phyloP scores from a whole-genome alignment of 805 yeast genomes.

The Millerozyma acaciae region DNA sequence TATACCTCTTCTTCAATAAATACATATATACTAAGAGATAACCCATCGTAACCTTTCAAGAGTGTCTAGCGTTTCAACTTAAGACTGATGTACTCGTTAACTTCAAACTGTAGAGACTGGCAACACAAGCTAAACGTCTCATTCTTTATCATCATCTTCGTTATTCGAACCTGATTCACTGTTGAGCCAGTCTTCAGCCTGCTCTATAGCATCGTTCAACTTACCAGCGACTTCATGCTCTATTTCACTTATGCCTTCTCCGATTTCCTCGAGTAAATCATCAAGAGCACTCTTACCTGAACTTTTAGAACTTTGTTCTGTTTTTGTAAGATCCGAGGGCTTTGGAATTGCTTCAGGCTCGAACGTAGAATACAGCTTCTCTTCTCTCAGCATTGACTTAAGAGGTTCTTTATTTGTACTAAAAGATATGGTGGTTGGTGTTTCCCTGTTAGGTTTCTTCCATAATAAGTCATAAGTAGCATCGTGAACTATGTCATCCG shows the following conservation, averaged over 20 bases:
- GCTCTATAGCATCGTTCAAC: constrained; percentile 13
- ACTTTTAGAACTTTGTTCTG: not conserved
- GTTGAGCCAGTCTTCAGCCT: constrained; percentile 12
- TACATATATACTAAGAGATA: too few species aligned
- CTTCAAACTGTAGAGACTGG: not conserved
- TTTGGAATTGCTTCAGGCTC: constrained; percentile 18
- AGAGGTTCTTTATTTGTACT: constrained; percentile 23
- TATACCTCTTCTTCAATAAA: too few species aligned
- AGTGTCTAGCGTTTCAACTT: too few species aligned
- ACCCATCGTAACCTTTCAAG: too few species aligned
- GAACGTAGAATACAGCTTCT: constrained; percentile 15
- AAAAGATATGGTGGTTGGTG: constrained; percentile 12
- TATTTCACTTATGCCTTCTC: constrained; percentile 14
- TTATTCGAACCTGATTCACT: constrained; percentile 8
- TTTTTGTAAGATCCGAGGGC: constrained; percentile 21
- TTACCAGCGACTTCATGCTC: constrained; percentile 13
- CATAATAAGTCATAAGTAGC: constrained; percentile 52
- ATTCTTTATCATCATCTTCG: not conserved
- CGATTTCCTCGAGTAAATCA: constrained; percentile 11
- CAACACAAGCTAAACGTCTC: too few species aligned
- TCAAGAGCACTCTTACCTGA: constrained; percentile 2
- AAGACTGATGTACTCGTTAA: too few species aligned
- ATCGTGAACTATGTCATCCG: constrained; percentile 41
- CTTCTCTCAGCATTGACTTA: constrained; percentile 21
- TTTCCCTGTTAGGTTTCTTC: constrained; percentile 13